phyloP scores from a whole-genome alignment of 2,329 filamentous ascomycete genomes.

The Aaosphaeria arxii region DNA sequence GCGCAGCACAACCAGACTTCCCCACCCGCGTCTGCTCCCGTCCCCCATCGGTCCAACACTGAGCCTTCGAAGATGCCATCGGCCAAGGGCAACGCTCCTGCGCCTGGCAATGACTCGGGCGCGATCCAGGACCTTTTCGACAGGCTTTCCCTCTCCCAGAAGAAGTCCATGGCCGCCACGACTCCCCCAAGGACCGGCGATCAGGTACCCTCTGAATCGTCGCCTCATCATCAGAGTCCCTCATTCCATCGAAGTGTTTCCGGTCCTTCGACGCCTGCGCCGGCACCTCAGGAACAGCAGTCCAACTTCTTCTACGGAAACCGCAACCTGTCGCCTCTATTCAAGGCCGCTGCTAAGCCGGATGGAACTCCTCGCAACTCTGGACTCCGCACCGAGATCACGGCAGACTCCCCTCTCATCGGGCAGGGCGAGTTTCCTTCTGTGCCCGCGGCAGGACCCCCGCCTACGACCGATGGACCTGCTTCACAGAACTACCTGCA shows the following conservation, averaged over 20 bases:
- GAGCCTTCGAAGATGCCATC: constrained; percentile 29
- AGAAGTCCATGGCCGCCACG: constrained; percentile 14
- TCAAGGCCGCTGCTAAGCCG: constrained; percentile 46
- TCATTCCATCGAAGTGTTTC: constrained; percentile 29
- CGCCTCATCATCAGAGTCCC: constrained; percentile 36
- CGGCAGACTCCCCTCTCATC: constrained; percentile 26
- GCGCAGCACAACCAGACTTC: constrained; percentile 15
- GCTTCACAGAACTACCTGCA: constrained; percentile 14
- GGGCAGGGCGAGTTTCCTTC: constrained; percentile 21
- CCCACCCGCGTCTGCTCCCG: constrained; percentile 19
- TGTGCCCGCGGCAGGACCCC: constrained; percentile 14
- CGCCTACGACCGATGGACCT: constrained; percentile 16
- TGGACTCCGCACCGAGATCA: constrained; percentile 43
- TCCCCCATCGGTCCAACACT: constrained; percentile 25
- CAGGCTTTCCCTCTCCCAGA: constrained; percentile 35
- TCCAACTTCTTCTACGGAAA: constrained; percentile 40
- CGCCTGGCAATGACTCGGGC: constrained; percentile 42
- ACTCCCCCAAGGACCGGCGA: constrained; percentile 21
- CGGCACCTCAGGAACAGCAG: constrained; percentile 15
- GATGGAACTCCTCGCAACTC: constrained; percentile 42
- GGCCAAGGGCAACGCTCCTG: constrained; percentile 6
- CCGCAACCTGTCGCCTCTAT: constrained; percentile 48
- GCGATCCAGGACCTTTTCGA: constrained; percentile 45
- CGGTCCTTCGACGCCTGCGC: constrained; percentile 31
- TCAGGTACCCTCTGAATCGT: constrained; percentile 29